These are phyloP conservation scores for Epichloe amarillans DNA, from an alignment of 2,329 filamentous ascomycete species.

Conservation along the genomic window DNA sequence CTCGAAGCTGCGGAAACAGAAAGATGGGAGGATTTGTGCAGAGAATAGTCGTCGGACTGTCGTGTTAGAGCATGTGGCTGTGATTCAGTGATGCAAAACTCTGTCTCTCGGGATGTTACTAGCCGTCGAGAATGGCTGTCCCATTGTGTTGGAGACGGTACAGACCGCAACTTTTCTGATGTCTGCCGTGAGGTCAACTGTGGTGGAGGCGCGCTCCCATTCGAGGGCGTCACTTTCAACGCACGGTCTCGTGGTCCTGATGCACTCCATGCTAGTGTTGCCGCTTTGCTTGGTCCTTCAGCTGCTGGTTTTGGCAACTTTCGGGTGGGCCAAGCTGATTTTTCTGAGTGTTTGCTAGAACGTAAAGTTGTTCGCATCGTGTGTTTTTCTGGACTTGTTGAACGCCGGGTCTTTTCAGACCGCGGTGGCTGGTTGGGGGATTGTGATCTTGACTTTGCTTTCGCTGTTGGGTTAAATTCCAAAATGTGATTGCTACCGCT, in stretches of 20 bases:
- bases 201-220: slow-evolving; percentile 11
- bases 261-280: slow-evolving; percentile 47
- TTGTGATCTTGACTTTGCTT: slow-evolving; percentile 15
- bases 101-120: slow-evolving; percentile 25
- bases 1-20: slow-evolving; percentile 45
- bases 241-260: slow-evolving; percentile 27
- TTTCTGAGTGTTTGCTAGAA: slow-evolving; percentile 32
- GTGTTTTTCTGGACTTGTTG: slow-evolving; percentile 47
- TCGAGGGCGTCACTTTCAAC: slow-evolving; percentile 14
- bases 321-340: slow-evolving; percentile 24
- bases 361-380: slow-evolving; percentile 50
- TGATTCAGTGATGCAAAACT: slow-evolving; percentile 13
- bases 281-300: slow-evolving; percentile 49
- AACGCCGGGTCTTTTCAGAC: slow-evolving; percentile 28
- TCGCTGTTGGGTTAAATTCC: slow-evolving; percentile 6
- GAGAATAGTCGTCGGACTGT: slow-evolving; percentile 27
- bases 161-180: slow-evolving; percentile 20
- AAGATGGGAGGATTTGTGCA: slow-evolving; percentile 29
- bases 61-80: slow-evolving; percentile 19
- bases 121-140: slow-evolving; percentile 42
- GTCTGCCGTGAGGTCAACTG: slow-evolving; percentile 13
- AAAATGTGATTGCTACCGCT: slow-evolving; percentile 16
- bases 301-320: slow-evolving; percentile 27
- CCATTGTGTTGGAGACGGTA: slow-evolving; percentile 31
- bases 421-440: slow-evolving; percentile 21